Evolutionary conservation across 1,284 basidiomycete genomes (phyloP), one percentile per base, ranked within the genome.

Genomic region (Ceratobasidium sp.): DNA sequence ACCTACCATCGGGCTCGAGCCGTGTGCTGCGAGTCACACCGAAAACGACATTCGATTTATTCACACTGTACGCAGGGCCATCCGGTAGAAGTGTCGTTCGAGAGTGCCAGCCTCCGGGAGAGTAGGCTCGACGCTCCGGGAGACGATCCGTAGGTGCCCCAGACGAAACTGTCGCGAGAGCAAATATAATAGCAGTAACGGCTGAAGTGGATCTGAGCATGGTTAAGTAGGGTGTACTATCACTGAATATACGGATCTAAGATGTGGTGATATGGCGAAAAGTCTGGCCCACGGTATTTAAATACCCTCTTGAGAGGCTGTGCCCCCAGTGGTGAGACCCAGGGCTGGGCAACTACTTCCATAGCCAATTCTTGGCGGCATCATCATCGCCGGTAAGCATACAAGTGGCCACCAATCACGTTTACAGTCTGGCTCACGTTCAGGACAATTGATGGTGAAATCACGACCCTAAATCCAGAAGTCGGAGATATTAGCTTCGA

Each of bases 1-100:
- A 31, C 69, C 39, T 27, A 73, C 69, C 58, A 19, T 73, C 31
- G 6, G 46, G 69, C 11, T 63, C 46, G 14, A 73, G 56, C 27
- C 48, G 58, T 8, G 69, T 51, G 34, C 59, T 73, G 5, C 69
- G 43, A 29, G 48, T 53, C 54, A 63, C 5, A 8, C 69, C 69
- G 29, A 51, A 63, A 2, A 62, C 58, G 3, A 63, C 29, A 6
- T 73, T 73, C 19, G 51, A 34, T 46, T 53, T 37, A 3, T 62
- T 34, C 1, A 73, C 49, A 1, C 31, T 22, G 37, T 73, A 73
- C 1, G 27, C n/a, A 9, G 69, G 14, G 29, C 69, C 69, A 22
- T 59, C 39, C 0, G 43, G 54, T 22, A 62, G 59, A 1, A 46
- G 11, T 22, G 43, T 63, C 3, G 69, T n/a, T 2, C 69, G 58